Conservation (phyloP, 495 filamentous ascomycete genomes). For the Paragyromitra xinjiangensis region DNA sequence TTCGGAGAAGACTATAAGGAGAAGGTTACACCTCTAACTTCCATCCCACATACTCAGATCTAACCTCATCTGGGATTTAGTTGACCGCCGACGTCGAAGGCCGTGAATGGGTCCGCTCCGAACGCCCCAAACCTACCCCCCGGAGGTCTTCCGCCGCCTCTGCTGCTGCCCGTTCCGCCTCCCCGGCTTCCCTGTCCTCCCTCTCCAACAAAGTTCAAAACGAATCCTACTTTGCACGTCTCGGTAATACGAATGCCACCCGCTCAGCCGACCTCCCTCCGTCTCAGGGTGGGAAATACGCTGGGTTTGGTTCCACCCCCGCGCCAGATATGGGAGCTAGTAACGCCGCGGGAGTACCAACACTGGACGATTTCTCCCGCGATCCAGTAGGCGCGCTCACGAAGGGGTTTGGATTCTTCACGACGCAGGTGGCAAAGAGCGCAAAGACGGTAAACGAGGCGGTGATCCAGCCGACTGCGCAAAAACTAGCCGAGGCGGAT, state of each 20-base stretch:
- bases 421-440: constrained; percentile 80
- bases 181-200: constrained; percentile 32
- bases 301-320: constrained; percentile 82
- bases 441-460: constrained; percentile 89
- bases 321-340: constrained; percentile 49
- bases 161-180: constrained; percentile 25
- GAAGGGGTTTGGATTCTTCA: constrained; percentile 95
- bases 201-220: constrained; percentile 68
- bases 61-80: constrained; percentile 5
- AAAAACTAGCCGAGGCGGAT: constrained; percentile 87
- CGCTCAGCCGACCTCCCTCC: constrained; percentile 78
- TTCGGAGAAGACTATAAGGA: constrained; percentile 97
- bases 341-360: constrained; percentile 61
- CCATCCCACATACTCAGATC: not conserved
- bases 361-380: constrained; percentile 83
- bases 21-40: constrained; percentile 59
- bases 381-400: constrained; percentile 88
- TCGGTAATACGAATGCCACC: constrained; percentile 81
- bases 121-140: constrained; percentile 60
- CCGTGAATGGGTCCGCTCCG: constrained; percentile 76
- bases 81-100: constrained; percentile 85
- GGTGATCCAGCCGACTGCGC: constrained; percentile 89
- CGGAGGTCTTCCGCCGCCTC: constrained; percentile 25
- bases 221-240: constrained; percentile 86
- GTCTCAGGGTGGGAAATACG: constrained; percentile 89